Conservation (phyloP, 805 yeast genomes). For the Jamesozyma jinghongensis region DNA sequence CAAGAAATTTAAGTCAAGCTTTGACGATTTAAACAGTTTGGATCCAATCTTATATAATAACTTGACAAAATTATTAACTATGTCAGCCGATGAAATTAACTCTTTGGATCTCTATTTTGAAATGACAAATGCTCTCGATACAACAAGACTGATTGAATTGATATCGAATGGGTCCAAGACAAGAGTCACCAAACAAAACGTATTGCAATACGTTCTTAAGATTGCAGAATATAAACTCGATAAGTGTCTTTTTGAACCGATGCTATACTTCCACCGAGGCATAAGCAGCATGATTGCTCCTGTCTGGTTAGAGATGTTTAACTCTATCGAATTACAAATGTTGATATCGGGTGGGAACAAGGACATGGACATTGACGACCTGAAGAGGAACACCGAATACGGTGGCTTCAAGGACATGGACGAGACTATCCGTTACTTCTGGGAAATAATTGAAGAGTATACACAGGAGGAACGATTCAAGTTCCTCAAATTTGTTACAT, state of each 20-base stretch:
- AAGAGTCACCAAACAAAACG: constrained; percentile 52
- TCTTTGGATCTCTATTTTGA: constrained; percentile 56
- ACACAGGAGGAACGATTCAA: constrained; percentile 49
- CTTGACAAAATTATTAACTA: constrained; percentile 49
- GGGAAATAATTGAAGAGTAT: constrained; percentile 71
- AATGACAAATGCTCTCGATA: constrained; percentile 39
- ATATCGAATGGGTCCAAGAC: constrained; percentile 48
- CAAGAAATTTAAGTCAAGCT: constrained; percentile 34
- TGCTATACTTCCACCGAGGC: constrained; percentile 55
- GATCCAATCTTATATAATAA: constrained; percentile 61
- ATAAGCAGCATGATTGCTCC: constrained; percentile 57
- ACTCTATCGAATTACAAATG: constrained; percentile 72
- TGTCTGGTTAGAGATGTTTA: constrained; percentile 77
- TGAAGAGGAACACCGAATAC: constrained; percentile 51
- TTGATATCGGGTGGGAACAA: constrained; percentile 72
- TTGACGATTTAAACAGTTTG: constrained; percentile 67
- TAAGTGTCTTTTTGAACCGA: constrained; percentile 48
- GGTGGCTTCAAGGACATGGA: constrained; percentile 54
- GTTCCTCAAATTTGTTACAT: constrained; percentile 80
- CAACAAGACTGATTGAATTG: constrained; percentile 44
- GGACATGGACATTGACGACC: constrained; percentile 62
- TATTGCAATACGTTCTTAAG: constrained; percentile 64
- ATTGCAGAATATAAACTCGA: constrained; percentile 75
- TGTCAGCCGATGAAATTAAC: constrained; percentile 48
- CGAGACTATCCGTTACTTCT: constrained; percentile 53